Evolutionary conservation across 1,139 yeast species (phyloP).

Genomic region (Nakaseomyces nivariensis): DNA sequence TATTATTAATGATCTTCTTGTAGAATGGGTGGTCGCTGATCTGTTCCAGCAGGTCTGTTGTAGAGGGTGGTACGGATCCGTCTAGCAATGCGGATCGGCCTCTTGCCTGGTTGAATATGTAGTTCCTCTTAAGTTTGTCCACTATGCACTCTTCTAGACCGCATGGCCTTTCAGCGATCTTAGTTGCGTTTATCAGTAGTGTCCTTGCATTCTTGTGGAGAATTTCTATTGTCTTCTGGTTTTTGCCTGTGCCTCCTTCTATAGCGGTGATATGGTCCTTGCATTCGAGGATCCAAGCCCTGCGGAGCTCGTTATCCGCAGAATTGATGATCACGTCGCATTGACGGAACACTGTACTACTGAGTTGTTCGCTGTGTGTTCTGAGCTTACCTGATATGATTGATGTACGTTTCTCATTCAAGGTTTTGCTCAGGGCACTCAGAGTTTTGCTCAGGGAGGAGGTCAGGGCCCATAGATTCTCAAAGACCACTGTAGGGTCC

Average conservation of each 20-base stretch:
- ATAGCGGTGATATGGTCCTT: not conserved
- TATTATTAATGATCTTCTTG: not conserved
- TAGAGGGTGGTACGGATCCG: not conserved
- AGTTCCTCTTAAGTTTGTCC: constrained; percentile 26
- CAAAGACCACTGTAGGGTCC: not conserved
- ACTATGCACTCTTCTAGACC: constrained; percentile 25
- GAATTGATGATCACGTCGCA: constrained; percentile 20
- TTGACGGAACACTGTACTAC: constrained; percentile 21
- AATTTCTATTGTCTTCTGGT: constrained; percentile 9
- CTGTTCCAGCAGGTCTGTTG: constrained; percentile 8
- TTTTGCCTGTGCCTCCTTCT: not conserved
- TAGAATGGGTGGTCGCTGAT: constrained; percentile 13
- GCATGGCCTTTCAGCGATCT: constrained; percentile 22
- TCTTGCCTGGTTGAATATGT: constrained; percentile 20
- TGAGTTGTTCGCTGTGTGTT: constrained; percentile 13
- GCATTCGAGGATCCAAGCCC: constrained; percentile 13
- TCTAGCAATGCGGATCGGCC: constrained; percentile 7
- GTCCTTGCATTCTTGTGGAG: constrained; percentile 21
- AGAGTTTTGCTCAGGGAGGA: constrained; percentile 15
- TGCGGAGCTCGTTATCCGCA: constrained; percentile 22
- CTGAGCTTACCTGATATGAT: constrained; percentile 10
- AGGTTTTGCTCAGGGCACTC: constrained; percentile 9
- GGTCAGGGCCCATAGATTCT: constrained; percentile 18
- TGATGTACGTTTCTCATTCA: constrained; percentile 11
- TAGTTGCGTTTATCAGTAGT: constrained; percentile 17